These are phyloP conservation scores for Bocquillonia castaneifolia DNA, from an alignment of 441 rosid species.

Conservation along the genomic window DNA sequence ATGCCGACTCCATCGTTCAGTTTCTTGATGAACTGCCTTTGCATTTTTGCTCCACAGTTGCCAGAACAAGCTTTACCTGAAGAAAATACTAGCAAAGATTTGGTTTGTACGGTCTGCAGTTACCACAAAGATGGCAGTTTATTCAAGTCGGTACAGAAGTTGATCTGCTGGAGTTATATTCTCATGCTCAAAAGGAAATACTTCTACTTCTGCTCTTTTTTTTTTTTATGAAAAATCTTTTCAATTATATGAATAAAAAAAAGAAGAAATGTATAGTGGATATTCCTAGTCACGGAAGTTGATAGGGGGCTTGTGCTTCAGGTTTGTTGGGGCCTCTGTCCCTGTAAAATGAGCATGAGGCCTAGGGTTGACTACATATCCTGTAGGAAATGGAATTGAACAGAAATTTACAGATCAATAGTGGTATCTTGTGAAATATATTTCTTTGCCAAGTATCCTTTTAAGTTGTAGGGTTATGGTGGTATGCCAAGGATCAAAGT, in stretches of 20 bases:
- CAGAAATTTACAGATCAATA: too few species aligned
- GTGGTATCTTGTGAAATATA: too few species aligned
- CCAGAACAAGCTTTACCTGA: constrained; percentile 10
- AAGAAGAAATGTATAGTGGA: constrained; percentile 9
- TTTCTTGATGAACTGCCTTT: not conserved
- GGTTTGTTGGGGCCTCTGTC: not conserved
- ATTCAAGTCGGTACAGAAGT: not conserved
- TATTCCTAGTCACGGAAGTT: not conserved
- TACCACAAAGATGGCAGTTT: constrained; percentile 3
- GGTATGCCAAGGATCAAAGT: too few species aligned
- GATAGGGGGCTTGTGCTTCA: not conserved
- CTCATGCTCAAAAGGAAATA: not conserved
- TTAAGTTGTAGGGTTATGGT: too few species aligned
- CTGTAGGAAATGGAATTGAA: too few species aligned
- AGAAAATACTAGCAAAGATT: not conserved
- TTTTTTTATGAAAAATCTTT: not conserved
- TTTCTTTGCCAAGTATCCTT: not conserved
- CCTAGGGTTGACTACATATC: too few species aligned
- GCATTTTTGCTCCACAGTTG: constrained; percentile 15
- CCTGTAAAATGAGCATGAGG: not conserved
- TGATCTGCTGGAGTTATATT: not conserved
- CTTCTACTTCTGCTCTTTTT: too few species aligned
- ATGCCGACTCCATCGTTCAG: not conserved
- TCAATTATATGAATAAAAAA: not conserved
- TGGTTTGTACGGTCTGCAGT: not conserved